phyloP scores from a whole-genome alignment of 371 early-diverging fungal species.

The Dichotomocladium elegans region DNA sequence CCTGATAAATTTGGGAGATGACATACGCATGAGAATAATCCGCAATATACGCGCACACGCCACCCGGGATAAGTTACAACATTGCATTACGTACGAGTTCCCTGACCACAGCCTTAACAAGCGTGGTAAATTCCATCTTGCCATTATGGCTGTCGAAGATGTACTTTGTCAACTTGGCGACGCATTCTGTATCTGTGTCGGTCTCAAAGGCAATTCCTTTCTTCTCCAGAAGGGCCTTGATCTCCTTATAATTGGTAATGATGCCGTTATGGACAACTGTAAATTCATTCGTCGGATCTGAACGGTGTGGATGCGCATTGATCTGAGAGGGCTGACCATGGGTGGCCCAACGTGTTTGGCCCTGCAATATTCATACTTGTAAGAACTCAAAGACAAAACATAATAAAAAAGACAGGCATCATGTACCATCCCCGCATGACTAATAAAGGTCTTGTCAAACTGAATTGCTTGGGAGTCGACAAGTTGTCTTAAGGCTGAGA shows the following conservation, averaged over 20 bases:
- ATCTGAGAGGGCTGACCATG: constrained; percentile 92
- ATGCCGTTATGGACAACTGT: constrained; percentile 98
- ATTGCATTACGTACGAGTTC: constrained; percentile 81
- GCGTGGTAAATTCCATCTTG: constrained; percentile 71
- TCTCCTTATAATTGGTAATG: constrained; percentile 98
- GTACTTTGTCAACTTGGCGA: constrained; percentile 95
- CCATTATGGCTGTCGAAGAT: constrained; percentile 87
- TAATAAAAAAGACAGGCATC: background rate
- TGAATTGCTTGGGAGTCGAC: constrained; percentile 65
- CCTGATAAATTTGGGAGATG: no score
- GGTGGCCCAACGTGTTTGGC: constrained; percentile 99
- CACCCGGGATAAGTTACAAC: no score
- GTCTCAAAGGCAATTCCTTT: constrained; percentile 92
- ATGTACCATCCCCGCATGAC: constrained; percentile 74
- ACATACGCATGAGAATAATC: constrained; percentile 11
- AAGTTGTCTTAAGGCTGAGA: constrained; percentile 78
- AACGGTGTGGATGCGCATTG: constrained; percentile 97
- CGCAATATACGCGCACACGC: no score
- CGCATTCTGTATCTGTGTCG: constrained; percentile 90
- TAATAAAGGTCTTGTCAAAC: constrained; percentile 67
- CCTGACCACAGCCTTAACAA: constrained; percentile 90
- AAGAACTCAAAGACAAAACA: background rate
- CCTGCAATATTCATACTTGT: constrained; percentile 20
- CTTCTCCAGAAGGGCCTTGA: constrained; percentile 87
- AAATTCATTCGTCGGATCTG: constrained; percentile 86